These are phyloP conservation scores for Metschnikowia sp. DNA, from an alignment of 805 yeast species.

Conservation along the genomic window DNA sequence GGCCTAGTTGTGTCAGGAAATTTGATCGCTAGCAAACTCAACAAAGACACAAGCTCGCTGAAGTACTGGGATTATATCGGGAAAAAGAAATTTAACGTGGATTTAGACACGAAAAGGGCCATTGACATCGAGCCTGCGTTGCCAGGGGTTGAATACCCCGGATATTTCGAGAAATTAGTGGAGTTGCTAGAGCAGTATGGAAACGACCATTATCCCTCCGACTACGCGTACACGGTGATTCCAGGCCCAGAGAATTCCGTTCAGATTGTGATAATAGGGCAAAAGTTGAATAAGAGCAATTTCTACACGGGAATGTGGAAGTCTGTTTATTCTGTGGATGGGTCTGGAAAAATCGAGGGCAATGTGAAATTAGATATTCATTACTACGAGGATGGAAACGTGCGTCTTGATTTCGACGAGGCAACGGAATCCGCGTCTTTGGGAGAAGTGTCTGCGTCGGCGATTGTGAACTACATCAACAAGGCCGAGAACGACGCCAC, in stretches of 20 bases:
- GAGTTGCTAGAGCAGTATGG: slow-evolving; percentile 48
- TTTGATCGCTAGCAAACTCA: slow-evolving; percentile 32
- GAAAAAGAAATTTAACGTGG: slow-evolving; percentile 54
- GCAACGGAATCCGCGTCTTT: slow-evolving; percentile 23
- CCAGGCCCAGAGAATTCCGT: slow-evolving; percentile 33
- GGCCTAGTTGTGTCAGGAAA: slow-evolving; percentile 29
- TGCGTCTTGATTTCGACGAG: slow-evolving; percentile 56
- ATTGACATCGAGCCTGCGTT: slow-evolving; percentile 49
- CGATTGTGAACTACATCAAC: slow-evolving; percentile 46
- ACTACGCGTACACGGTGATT: slow-evolving; percentile 42
- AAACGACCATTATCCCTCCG: slow-evolving; percentile 62
- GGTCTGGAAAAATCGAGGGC: slow-evolving; percentile 43
- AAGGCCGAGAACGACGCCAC: slow-evolving; percentile 60
- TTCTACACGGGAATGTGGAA: slow-evolving; percentile 90
- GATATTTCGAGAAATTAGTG: slow-evolving; percentile 28
- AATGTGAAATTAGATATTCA: slow-evolving; percentile 70
- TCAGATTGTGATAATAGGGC: slow-evolving; percentile 62
- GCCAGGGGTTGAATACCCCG: slow-evolving; percentile 24
- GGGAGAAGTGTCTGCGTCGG: slow-evolving; percentile 20
- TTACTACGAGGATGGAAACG: slow-evolving; percentile 95
- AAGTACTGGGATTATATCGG: slow-evolving; percentile 52
- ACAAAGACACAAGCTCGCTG: slow-evolving; percentile 31
- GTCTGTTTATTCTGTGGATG: slow-evolving; percentile 52
- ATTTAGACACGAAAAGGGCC: slow-evolving; percentile 47
- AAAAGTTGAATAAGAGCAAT: slow-evolving; percentile 68